Evolutionary conservation across 1,284 basidiomycete species (phyloP).

Genomic region (Ustilago vetiveriae): DNA sequence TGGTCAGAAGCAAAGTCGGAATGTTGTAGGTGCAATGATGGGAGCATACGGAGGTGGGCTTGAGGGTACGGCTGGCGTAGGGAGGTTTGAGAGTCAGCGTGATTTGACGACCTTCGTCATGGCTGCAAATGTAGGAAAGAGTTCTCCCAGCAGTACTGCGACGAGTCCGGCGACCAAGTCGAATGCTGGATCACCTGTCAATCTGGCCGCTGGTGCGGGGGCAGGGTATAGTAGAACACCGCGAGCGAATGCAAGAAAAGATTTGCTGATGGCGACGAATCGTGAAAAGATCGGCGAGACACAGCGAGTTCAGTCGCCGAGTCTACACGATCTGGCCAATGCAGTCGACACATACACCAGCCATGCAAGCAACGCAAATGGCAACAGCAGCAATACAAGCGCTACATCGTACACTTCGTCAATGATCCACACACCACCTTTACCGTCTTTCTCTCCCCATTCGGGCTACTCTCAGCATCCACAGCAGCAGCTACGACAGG

Average conservation of each 20-base stretch:
- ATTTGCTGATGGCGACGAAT: neutral
- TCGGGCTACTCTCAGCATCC: neutral
- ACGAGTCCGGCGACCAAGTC: neutral
- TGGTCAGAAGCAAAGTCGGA: conserved; percentile 11
- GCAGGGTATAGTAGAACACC: neutral
- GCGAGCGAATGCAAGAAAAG: neutral
- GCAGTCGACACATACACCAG: conserved; percentile 22
- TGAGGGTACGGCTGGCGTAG: neutral
- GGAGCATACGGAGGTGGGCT: neutral
- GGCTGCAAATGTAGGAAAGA: conserved; percentile 6
- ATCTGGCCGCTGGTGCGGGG: neutral
- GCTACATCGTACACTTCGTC: neutral
- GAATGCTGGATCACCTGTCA: neutral
- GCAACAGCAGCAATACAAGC: neutral
- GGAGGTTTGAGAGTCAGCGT: conserved; percentile 16
- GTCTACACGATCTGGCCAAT: conserved; percentile 29
- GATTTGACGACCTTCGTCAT: conserved; percentile 28
- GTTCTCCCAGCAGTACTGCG: conserved; percentile 1
- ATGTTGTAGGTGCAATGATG: neutral
- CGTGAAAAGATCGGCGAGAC: neutral
- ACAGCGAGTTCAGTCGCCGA: conserved; percentile 12
- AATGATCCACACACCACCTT: neutral
- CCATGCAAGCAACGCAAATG: too few relatives aligned
- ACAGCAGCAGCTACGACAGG: neutral
- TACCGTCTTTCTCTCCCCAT: conserved; percentile 1